Conservation (phyloP, 2,329 filamentous ascomycete species). For the Exophiala sp. region DNA sequence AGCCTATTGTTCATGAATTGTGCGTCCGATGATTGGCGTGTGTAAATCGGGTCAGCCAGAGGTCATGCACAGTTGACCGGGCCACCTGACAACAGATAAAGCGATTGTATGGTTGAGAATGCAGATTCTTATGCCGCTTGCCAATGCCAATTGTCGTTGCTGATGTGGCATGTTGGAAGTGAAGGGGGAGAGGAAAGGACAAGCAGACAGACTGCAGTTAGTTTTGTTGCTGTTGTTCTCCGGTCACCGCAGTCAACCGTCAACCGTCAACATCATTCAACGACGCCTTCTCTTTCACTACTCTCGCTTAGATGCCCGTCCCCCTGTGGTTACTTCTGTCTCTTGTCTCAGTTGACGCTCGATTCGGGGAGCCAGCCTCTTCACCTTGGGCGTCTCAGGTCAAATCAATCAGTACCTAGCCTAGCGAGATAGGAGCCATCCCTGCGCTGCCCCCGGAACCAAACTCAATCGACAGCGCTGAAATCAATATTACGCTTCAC, state of each 20-base stretch:
- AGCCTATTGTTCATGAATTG: conserved; percentile 7
- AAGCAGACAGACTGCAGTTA: neutral
- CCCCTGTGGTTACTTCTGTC: too few species aligned
- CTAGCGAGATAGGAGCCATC: conserved; percentile 3
- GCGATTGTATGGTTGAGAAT: neutral
- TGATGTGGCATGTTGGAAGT: conserved; percentile 9
- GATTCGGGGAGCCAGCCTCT: neutral
- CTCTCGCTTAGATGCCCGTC: too few species aligned
- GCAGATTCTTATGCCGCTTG: neutral
- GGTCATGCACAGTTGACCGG: conserved; percentile 8
- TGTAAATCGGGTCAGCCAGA: neutral
- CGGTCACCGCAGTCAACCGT: too few species aligned
- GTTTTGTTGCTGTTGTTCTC: neutral
- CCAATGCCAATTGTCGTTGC: conserved; percentile 1
- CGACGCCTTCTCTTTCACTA: too few species aligned
- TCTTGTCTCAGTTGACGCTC: conserved; percentile 10
- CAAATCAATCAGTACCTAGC: conserved; percentile 2
- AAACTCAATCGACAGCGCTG: neutral
- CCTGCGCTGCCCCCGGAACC: neutral
- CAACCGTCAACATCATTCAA: too few species aligned
- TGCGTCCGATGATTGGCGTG: neutral
- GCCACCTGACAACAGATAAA: conserved; percentile 17
- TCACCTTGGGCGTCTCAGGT: neutral
- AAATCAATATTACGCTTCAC: too few species aligned
- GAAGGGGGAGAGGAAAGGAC: neutral